Base-by-base conservation (phyloP, 371 early-diverging fungal species). In the Paraphysoderma sedebokerense region DNA sequence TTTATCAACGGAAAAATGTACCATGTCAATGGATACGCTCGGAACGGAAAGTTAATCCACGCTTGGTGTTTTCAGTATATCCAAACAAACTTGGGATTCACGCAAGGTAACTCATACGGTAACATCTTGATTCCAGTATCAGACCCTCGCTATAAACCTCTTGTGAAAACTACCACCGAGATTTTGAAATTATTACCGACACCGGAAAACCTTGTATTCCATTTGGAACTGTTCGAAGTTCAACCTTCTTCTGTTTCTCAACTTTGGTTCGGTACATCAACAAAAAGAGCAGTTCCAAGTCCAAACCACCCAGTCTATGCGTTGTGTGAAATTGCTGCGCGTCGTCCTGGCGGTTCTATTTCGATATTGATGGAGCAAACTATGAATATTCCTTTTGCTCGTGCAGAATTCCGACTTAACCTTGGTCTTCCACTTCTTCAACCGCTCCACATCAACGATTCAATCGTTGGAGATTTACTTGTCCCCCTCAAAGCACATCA, bases 41-140 rank as follows among this genome's bases (percentile, higher is more conserved):
- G 40, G 17, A 27, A 57, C 31, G 59, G 61, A 27, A 28, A 45
- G 8, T 20, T 66, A 11, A 46, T 38, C 26, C 22, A 50, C 23
- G 47, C 58, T 5, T 66, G 67, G 66, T 59, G 59, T 5, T 66
- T 66, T 50, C 17, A 8, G 8, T 66, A 66, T 46, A 41, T 62
- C 13, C 20, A 40, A 27, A 66, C 62, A 35, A 62, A 62, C 51
- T 41, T 66, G 27, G 54, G 30, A 5, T 66, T 66, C 49, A 66
- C 66, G 19, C 19, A 33, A 26, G 66, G 66, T 2, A 44, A 49
- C 24, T 52, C 66, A 11, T 66, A 66, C 38, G 66, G 66, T 11
- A 66, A 66, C 42, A 54, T 62, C 13, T 40, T 56, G 44, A 42
- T 66, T 6, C 60, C 59, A 2, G 28, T 34, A 3, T 29, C 38